Percentiles rank a stretch among this genome's conserved stretches.
Evolutionary conservation across 2,329 filamentous ascomycete species (phyloP).

Genomic region (Sporothrix luriei): DNA sequence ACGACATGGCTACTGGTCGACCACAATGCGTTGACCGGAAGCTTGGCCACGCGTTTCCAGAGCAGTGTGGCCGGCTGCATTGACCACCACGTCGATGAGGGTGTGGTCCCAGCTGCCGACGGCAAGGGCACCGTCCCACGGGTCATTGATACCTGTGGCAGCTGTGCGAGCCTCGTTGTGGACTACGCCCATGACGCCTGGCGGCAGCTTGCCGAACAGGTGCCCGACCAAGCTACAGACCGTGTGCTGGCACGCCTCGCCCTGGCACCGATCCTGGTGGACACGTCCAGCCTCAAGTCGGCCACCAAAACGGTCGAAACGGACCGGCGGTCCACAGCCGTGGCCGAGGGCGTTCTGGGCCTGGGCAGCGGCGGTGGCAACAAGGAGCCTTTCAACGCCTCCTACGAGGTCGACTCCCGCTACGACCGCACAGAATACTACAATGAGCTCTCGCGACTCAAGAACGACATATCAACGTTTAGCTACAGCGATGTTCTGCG

Average conservation of each 20-base stretch:
- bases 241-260: constrained; percentile 62
- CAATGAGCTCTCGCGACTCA: constrained; percentile 62
- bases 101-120: constrained; percentile 48
- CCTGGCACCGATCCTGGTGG: constrained; percentile 71
- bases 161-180: constrained; percentile 71
- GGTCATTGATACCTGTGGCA: constrained; percentile 67
- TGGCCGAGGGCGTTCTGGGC: constrained; percentile 56
- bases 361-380: neutral
- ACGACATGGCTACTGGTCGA: constrained; percentile 76
- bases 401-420: constrained; percentile 35
- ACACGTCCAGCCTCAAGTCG: constrained; percentile 67
- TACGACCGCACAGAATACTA: constrained; percentile 63
- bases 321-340: constrained; percentile 61
- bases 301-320: constrained; percentile 65
- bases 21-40: constrained; percentile 72
- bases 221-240: constrained; percentile 45
- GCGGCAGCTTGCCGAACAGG: constrained; percentile 52
- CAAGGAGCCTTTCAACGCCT: neutral
- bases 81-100: constrained; percentile 79
- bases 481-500: constrained; percentile 67
- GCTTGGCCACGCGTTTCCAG: constrained; percentile 50
- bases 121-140: constrained; percentile 49
- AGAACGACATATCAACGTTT: constrained; percentile 66
- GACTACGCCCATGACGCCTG: constrained; percentile 61
- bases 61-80: constrained; percentile 64